Percentiles rank a stretch among this genome's conserved stretches.
Evolutionary conservation across 768 basidiomycete species (phyloP).

Genomic region (Mycena chlorophos): DNA sequence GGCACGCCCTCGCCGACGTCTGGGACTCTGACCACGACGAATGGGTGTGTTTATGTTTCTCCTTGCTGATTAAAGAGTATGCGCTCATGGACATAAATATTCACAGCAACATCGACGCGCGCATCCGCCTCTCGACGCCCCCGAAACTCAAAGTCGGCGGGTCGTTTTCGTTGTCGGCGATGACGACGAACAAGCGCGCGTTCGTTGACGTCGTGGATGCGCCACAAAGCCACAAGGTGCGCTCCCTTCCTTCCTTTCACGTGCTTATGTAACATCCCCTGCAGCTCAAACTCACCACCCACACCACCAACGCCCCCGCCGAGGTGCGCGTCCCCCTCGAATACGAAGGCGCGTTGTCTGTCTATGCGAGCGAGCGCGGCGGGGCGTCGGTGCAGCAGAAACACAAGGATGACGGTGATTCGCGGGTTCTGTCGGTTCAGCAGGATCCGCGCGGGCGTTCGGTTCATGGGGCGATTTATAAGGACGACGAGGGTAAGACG

Average conservation of each 20-base stretch:
- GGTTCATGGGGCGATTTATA: slow-evolving; percentile 3
- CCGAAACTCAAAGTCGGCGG: slow-evolving; percentile 25
- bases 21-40: slow-evolving; percentile 8
- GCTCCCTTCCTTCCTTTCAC: not conserved
- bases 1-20: not conserved
- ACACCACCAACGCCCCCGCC: slow-evolving; percentile 38
- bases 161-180: slow-evolving; percentile 32
- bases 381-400: not conserved
- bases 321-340: slow-evolving; percentile 33
- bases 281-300: slow-evolving; percentile 28
- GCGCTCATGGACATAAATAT: not conserved
- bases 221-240: slow-evolving; percentile 19
- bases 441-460: not conserved
- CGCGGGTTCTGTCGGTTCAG: not conserved
- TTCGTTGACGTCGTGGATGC: slow-evolving; percentile 34
- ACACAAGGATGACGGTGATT: not conserved
- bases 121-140: not conserved
- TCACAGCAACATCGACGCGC: not conserved
- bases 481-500: not conserved
- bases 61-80: not conserved
- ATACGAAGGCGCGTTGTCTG: slow-evolving; percentile 40
- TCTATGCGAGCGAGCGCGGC: slow-evolving; percentile 4
- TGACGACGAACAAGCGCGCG: slow-evolving; percentile 36
- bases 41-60: not conserved
- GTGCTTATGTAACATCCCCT: not conserved